These are phyloP conservation scores for Rubia balearica DNA, from an alignment of 305 asterid genomes.

Conservation along the genomic window DNA sequence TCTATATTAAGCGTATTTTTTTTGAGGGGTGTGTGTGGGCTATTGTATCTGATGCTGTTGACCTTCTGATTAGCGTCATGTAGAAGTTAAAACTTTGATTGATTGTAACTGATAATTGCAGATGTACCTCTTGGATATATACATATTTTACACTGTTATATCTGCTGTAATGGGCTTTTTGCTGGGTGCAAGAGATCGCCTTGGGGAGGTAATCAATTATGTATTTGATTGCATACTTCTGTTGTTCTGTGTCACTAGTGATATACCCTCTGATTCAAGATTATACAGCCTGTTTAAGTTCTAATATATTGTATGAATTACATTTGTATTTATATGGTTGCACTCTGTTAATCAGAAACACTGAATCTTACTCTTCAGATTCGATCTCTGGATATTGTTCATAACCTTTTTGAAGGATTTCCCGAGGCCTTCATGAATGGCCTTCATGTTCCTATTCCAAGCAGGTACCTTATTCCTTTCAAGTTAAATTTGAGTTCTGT, in stretches of 20 bases:
- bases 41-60: not conserved
- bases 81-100: not conserved
- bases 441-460: constrained; percentile 57
- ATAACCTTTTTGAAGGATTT: constrained; percentile 84
- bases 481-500: constrained; percentile 3
- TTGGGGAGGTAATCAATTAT: constrained; percentile 62
- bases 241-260: not conserved
- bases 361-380: constrained; percentile 51
- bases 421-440: constrained; percentile 89
- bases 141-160: constrained; percentile 80
- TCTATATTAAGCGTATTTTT: not conserved
- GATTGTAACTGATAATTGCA: constrained; percentile 27
- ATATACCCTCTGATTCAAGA: not conserved
- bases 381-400: constrained; percentile 91
- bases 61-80: not conserved
- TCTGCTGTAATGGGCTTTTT: constrained; percentile 90
- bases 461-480: constrained; percentile 36
- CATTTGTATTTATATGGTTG: not conserved
- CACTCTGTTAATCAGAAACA: constrained; percentile 14
- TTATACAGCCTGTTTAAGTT: not conserved
- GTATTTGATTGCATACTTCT: constrained; percentile 11
- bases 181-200: constrained; percentile 96
- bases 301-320: not conserved
- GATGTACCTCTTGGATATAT: constrained; percentile 89
- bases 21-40: not conserved